Evolutionary conservation across 108 stramenopile species (phyloP).

Genomic region (Cylindrotheca fusiformis): DNA sequence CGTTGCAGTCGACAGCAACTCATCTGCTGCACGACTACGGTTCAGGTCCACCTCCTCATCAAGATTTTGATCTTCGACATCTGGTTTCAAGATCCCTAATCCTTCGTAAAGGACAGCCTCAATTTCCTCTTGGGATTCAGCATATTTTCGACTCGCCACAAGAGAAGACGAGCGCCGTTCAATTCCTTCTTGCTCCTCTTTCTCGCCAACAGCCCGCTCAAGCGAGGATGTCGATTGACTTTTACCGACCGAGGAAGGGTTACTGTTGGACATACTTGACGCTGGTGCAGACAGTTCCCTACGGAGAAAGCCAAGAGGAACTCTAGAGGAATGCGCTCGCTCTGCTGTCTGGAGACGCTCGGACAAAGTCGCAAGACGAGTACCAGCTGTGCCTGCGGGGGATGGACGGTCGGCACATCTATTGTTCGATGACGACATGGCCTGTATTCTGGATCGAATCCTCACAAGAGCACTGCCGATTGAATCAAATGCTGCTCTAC

Average conservation of each 20-base stretch:
- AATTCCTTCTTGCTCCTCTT: neutral
- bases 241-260: neutral
- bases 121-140: conserved; percentile 5
- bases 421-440: too few species aligned
- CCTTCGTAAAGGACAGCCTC: conserved; percentile 7
- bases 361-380: too few species aligned
- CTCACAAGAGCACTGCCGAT: conserved; percentile 44
- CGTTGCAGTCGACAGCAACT: too few species aligned
- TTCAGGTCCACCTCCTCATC: too few species aligned
- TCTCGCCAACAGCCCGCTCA: neutral
- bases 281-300: neutral
- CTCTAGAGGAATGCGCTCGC: conserved; percentile 50
- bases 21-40: too few species aligned
- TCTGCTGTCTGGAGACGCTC: conserved; percentile 52
- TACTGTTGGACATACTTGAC: neutral
- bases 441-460: too few species aligned
- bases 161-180: conserved; percentile 9
- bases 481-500: conserved; percentile 59
- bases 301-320: conserved; percentile 46
- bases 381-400: too few species aligned
- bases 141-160: conserved; percentile 24
- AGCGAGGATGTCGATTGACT: neutral
- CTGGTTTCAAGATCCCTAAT: too few species aligned
- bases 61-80: too few species aligned
- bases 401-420: too few species aligned